Evolutionary conservation across 2,329 filamentous ascomycete genomes (phyloP), one percentile per base, ranked within the genome.

Genomic region (Calonectria fujianensis): DNA sequence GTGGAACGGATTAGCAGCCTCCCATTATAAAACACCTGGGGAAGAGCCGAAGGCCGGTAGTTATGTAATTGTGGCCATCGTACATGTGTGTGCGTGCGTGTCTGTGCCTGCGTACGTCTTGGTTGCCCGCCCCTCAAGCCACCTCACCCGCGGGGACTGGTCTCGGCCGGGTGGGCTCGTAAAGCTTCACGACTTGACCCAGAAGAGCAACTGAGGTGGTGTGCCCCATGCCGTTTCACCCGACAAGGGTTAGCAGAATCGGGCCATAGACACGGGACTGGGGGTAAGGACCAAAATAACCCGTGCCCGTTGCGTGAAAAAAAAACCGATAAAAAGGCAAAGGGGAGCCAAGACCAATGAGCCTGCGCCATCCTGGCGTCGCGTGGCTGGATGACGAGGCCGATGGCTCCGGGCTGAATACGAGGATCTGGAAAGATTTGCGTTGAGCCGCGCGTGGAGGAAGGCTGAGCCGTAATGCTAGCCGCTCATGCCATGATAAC

Each of bases 321-420:
- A 41, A 69, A 59, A 69, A 61, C 4, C 37, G 57, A 69, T 48
- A 54, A 54, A 51, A 73, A 64, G n/a, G n/a, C 20, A 65, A 48
- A 45, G 20, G 8, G 13, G 20, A 35, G 45, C 48, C 52, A 52
- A 73, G 57, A 16, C 57, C 66, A 65, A 59, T 70, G 37, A 45
- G 66, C 39, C 71, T 50, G 68, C 69, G 66, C 57, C 57, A 61
- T 61, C 57, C 35, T 63, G 37, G 57, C 35, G 14, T 63, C 24
- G 57, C 24, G 57, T 63, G 57, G 57, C 57, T 63, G 57, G 57
- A 41, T 65, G 39, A 61, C 54, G 54, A 63, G 29, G 66, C 67
- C 41, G 69, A 67, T 61, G 72, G 32, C 67, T 66, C 72, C 61
- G 37, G 67, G 57, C 35, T 57, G 71, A 39, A 74, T 70, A 74